Evolutionary conservation across 192 early-diverging fungal genomes (phyloP), one percentile per base, ranked within the genome.

Genomic region (Backusella morwellensis): DNA sequence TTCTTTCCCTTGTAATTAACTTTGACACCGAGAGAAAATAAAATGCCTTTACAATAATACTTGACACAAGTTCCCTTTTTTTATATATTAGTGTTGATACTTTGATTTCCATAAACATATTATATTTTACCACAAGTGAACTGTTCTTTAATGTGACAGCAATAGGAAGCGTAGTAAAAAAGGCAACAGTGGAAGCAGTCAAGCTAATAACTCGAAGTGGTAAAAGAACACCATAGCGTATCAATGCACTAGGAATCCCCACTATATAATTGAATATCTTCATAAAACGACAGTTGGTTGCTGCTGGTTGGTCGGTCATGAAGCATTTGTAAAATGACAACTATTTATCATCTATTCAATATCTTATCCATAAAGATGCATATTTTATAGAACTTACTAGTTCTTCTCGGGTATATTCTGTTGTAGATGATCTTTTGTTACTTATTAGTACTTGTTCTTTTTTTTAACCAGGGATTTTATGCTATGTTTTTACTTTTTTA

Each of bases 161-260:
- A 50, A 78, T 40, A 35, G 77, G 77, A 29, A 78, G 36, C 0
- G 66, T 11, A 15, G 72, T 54, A 78, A 78, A 78, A 35, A 78
- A 78, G 15, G 72, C 77, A 17, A 74, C 26, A 6, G 72, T 74
- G 5, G 72, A 44, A n/a, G 67, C 72, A 23, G 42, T 7, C 17
- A 78, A 68, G 5, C 35, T 21, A 6, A 47, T 34, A 17, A 52
- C n/a, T 50, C 77, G 40, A 19, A 78, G 38, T 1, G 77, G 77
- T 50, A 78, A 69, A 32, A 78, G 41, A 15, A 78, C 32, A 29
- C 72, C 66, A 41, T 78, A 78, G 6, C 77, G 72, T 52, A 78
- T 69, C 34, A 78, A 19, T 69, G 41, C 42, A 69, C 77, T 74
- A 4, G 77, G 77, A 35, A 78, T 17, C 2, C 47, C 26, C 6